These are phyloP conservation scores for Penicillium malachiteum DNA, from an alignment of 495 filamentous ascomycete species.

Conservation along the genomic window DNA sequence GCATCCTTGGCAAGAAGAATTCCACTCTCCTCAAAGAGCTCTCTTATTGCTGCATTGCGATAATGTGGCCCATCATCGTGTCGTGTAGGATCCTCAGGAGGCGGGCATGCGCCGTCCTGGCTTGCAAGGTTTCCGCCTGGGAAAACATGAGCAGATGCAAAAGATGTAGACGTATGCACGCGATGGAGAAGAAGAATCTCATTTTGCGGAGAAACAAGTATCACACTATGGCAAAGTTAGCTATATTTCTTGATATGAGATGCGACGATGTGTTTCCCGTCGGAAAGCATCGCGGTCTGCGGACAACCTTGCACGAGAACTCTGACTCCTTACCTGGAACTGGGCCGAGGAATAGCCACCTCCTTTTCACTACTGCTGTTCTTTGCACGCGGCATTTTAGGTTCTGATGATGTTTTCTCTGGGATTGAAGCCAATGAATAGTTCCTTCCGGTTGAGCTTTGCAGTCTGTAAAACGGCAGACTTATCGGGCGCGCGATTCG, in stretches of 20 bases:
- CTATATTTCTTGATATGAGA: background rate
- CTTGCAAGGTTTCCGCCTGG: slow-evolving; percentile 83
- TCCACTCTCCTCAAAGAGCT: slow-evolving; percentile 94
- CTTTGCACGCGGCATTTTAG: slow-evolving; percentile 24
- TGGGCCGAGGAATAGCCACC: slow-evolving; percentile 37
- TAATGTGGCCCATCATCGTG: slow-evolving; percentile 71
- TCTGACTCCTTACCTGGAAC: slow-evolving; percentile 23
- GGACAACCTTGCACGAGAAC: background rate
- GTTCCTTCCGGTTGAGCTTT: background rate
- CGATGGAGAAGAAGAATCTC: slow-evolving; percentile 86
- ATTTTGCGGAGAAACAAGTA: slow-evolving; percentile 83
- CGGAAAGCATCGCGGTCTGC: background rate
- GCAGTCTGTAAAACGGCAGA: background rate
- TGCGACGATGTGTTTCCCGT: background rate
- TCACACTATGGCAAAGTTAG: slow-evolving; percentile 55
- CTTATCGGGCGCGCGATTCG: background rate
- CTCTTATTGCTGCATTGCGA: slow-evolving; percentile 75
- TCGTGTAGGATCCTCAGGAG: slow-evolving; percentile 38
- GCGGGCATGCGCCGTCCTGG: slow-evolving; percentile 62
- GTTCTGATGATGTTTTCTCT: slow-evolving; percentile 2
- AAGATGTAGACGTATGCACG: slow-evolving; percentile 76
- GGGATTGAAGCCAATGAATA: slow-evolving; percentile 10
- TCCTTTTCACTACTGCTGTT: slow-evolving; percentile 13
- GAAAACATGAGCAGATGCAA: slow-evolving; percentile 92
- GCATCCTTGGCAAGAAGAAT: slow-evolving; percentile 70